Conservation (phyloP, 306 rosid genomes). For the Senna tora region DNA sequence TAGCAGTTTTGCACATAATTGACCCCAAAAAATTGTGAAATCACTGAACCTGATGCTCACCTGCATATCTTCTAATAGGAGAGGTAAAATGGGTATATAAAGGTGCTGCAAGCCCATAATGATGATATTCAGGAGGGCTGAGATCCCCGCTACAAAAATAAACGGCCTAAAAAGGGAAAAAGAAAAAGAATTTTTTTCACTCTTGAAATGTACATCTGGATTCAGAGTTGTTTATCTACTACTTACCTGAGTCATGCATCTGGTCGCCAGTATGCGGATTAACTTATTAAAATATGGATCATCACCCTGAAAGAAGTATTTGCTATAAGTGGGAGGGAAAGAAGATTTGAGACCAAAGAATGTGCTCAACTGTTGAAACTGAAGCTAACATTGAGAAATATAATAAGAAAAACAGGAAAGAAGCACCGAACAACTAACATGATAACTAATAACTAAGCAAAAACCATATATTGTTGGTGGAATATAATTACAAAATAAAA, state of each 20-base stretch:
- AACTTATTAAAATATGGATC: slow-evolving; percentile 97
- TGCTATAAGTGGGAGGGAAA: neutral
- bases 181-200: slow-evolving; percentile 22
- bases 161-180: slow-evolving; percentile 65
- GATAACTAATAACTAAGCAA: slow-evolving; percentile 9
- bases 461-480: slow-evolving; percentile 10
- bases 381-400: neutral
- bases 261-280: slow-evolving; percentile 89
- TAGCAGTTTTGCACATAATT: slow-evolving; percentile 20
- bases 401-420: slow-evolving; percentile 26
- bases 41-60: slow-evolving; percentile 42
- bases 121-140: slow-evolving; percentile 89
- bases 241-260: slow-evolving; percentile 98
- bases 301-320: slow-evolving; percentile 63
- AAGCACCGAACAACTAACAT: neutral
- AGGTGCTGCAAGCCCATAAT: slow-evolving; percentile 95
- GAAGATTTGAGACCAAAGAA: slow-evolving; percentile 10
- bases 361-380: neutral
- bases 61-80: slow-evolving; percentile 97
- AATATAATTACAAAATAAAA: slow-evolving; percentile 20
- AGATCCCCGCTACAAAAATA: slow-evolving; percentile 98
- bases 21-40: slow-evolving; percentile 31
- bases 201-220: slow-evolving; percentile 23
- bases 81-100: slow-evolving; percentile 96
- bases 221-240: slow-evolving; percentile 23